Percentiles rank a stretch among this genome's conserved stretches.
Evolutionary conservation across 805 yeast species (phyloP).

Genomic region (Yamadazyma akitaensis): DNA sequence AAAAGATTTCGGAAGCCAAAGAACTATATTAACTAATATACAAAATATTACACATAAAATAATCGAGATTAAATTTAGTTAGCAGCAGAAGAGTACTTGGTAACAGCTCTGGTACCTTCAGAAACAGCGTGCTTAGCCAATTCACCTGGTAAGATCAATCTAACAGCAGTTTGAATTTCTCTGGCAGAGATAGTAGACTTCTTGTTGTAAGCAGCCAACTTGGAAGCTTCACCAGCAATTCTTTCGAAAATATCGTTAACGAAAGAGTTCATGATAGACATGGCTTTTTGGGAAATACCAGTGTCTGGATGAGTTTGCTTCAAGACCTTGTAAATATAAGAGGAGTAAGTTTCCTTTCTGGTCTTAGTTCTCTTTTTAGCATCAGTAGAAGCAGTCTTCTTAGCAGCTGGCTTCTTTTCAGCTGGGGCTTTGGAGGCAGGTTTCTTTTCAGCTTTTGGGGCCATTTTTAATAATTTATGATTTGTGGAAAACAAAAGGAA

Average conservation of each 20-base stretch:
- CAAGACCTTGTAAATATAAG: slow-evolving; percentile 96
- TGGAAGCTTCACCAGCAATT: slow-evolving; percentile 96
- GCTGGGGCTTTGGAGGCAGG: slow-evolving; percentile 97
- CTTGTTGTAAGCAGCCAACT: slow-evolving; percentile 98
- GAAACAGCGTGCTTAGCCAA: slow-evolving; percentile 97
- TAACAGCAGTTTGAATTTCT: slow-evolving; percentile 98
- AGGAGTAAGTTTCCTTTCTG: slow-evolving; percentile 97
- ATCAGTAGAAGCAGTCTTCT: slow-evolving; percentile 77
- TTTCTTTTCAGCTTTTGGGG: slow-evolving; percentile 65
- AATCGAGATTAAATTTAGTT: slow-evolving; percentile 18
- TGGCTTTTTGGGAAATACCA: slow-evolving; percentile 98
- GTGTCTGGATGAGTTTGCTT: slow-evolving; percentile 99
- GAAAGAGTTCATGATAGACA: slow-evolving; percentile 98
- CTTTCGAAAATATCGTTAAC: slow-evolving; percentile 98
- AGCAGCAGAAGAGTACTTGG: slow-evolving; percentile 82
- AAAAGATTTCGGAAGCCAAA: background rate
- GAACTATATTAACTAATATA: slow-evolving; percentile 11
- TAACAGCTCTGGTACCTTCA: slow-evolving; percentile 98
- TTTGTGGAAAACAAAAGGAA: background rate
- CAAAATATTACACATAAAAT: slow-evolving; percentile 11
- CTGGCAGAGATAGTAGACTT: slow-evolving; percentile 97
- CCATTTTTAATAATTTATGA: slow-evolving; percentile 41
- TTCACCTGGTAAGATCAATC: slow-evolving; percentile 98
- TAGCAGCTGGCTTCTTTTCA: slow-evolving; percentile 88
- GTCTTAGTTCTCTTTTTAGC: slow-evolving; percentile 90